A percentile compares a stretch with the other conserved stretches of the same genome.
These are phyloP conservation scores for Waltergamsia citrina DNA, from an alignment of 2,329 filamentous ascomycete genomes.

Conservation along the genomic window DNA sequence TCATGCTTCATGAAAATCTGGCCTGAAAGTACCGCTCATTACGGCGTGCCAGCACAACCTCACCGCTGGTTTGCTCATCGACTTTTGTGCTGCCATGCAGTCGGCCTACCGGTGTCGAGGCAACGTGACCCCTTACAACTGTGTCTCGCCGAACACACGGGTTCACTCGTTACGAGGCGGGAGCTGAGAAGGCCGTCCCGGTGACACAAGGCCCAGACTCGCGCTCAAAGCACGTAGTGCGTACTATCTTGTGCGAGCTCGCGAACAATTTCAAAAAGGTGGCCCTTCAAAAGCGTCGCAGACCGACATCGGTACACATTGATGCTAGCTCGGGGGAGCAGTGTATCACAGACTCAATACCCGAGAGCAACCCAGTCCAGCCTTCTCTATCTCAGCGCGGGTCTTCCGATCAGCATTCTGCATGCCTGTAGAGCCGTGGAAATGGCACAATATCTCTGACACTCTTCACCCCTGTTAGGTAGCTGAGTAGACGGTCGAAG, in stretches of 20 bases:
- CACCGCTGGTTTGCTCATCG: too few species aligned
- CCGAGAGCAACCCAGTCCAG: neutral
- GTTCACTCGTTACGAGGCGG: neutral
- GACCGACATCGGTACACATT: neutral
- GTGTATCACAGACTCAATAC: neutral
- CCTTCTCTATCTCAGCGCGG: neutral
- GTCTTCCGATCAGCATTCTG: conserved; percentile 38
- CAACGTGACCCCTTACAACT: neutral
- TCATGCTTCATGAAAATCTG: too few species aligned
- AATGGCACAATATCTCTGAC: conserved; percentile 82
- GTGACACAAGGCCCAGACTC: too few species aligned
- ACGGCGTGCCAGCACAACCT: too few species aligned
- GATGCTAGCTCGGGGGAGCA: neutral
- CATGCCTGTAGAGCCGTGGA: conserved; percentile 61
- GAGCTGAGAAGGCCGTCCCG: neutral
- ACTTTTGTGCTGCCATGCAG: too few species aligned
- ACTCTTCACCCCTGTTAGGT: conserved; percentile 71
- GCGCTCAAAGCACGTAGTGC: too few species aligned
- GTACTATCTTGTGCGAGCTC: too few species aligned
- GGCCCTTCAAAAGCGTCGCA: neutral
- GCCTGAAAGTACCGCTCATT: too few species aligned
- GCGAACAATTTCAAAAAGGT: too few species aligned
- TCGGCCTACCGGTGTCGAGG: too few species aligned
- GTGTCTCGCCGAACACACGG: neutral
- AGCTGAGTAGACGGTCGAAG: conserved; percentile 79